A percentile compares a stretch with the other conserved stretches of the same genome.
Conservation (phyloP, 495 filamentous ascomycete species). For the Penicillium bialowiezense region DNA sequence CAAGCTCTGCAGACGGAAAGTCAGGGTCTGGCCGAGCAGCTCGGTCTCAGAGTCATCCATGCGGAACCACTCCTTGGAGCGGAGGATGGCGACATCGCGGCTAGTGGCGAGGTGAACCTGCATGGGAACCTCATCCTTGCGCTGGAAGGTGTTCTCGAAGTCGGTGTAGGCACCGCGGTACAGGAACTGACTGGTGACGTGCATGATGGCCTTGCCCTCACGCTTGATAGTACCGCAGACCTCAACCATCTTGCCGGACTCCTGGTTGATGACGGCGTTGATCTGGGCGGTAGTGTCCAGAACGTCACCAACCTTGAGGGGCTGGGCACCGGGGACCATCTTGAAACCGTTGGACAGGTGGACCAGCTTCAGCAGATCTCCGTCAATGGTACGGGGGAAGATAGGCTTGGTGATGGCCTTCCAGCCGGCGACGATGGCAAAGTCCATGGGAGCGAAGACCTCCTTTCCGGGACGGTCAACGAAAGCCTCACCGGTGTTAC, state of each 20-base stretch:
- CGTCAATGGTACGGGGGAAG: conserved; percentile 91
- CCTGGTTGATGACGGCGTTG: conserved; percentile 96
- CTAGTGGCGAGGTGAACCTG: conserved; percentile 80
- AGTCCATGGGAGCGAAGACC: conserved; percentile 97
- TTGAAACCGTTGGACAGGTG: conserved; percentile 96
- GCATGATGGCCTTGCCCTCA: conserved; percentile 88
- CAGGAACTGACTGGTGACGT: conserved; percentile 95
- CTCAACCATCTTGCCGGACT: conserved; percentile 99
- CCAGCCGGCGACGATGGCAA: conserved; percentile 97
- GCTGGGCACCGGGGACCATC: conserved; percentile 94
- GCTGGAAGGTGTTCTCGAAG: conserved; percentile 97
- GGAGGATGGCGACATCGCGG: conserved; percentile 89
- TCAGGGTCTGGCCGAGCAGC: conserved; percentile 85
- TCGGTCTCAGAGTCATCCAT: conserved; percentile 77
- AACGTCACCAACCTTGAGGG: conserved; percentile 89
- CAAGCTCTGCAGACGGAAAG: conserved; percentile 91
- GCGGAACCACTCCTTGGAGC: conserved; percentile 96
- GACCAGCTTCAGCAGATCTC: conserved; percentile 90
- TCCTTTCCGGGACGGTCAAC: conserved; percentile 94
- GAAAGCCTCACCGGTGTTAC: conserved; percentile 98
- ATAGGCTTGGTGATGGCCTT: conserved; percentile 99
- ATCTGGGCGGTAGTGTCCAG: conserved; percentile 92
- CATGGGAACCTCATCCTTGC: conserved; percentile 93
- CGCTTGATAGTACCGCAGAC: conserved; percentile 94
- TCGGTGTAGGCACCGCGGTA: conserved; percentile 91